Base-by-base conservation (phyloP, 2,329 filamentous ascomycete genomes). In the Tolypocladium cylindrosporum region DNA sequence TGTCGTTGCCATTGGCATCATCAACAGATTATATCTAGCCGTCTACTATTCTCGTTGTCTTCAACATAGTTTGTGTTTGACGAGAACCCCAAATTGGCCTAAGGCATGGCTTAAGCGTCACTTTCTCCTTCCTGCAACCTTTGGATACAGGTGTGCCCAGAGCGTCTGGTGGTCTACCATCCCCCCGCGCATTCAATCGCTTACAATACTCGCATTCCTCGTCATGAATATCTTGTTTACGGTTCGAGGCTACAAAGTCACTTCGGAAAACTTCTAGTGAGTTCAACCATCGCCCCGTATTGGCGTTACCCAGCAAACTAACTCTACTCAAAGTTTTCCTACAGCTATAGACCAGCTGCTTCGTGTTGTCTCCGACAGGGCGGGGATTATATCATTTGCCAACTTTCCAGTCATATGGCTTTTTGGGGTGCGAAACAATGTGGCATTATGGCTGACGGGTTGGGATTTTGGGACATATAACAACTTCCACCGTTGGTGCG, bases 391-490 rank as follows among this genome's bases (percentile, higher is more conserved):
- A 31, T 81, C 83, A 0, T 82, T 85, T 62, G 82, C 80, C 8
- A 87, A 87, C 61, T 77, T 89, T 7, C 83, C 84, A 0, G 64
- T 87, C 3, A 71, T 88, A 0, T 88, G 85, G 84, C 68, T 89
- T 0, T 89, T 89, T 63, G 82, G 81, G 0, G 82, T 83, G 66
- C 76, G 87, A 13, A 89, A 89, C 61, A 88, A 89, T 55, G 65
- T 85, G 0, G 75, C 88, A 19, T 72, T 88, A 57, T 87, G 83
- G 83, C 66, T 84, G 1, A 89, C 87, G 0, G 86, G 86, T 0
- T 89, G 86, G 85, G 83, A 82, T 10, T 88, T 86, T 66, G 77
- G 79, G 2, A 84, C 83, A 0, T 89, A 83, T 64, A 88, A 84
- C 62, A 78, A 83, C 45, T 88, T 88, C 55, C 87, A 89, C 68